Conservation (phyloP, 768 basidiomycete species). For the Leccinellum luteum region DNA sequence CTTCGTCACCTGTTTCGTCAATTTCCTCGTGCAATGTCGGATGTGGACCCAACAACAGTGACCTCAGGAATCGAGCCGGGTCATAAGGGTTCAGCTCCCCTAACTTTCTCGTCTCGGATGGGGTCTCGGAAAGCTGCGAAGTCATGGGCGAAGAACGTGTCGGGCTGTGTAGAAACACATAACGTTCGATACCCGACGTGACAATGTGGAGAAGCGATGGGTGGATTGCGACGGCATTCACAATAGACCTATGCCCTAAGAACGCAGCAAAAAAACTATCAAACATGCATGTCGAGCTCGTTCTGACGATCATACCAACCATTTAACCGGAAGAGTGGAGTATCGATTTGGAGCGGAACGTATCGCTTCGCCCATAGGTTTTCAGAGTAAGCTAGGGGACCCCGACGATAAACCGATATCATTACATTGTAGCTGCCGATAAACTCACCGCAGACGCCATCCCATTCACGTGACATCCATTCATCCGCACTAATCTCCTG, state of each 20-base stretch:
- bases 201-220: conserved; percentile 64
- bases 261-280: conserved; percentile 5
- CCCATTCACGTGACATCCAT: conserved; percentile 40
- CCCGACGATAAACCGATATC: conserved; percentile 8
- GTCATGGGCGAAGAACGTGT: conserved; percentile 53
- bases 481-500: conserved; percentile 42
- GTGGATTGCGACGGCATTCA: conserved; percentile 73
- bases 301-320: conserved; percentile 38
- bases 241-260: conserved; percentile 71
- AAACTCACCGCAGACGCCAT: conserved; percentile 30
- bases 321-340: conserved; percentile 57
- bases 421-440: conserved; percentile 9
- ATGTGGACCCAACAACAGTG: conserved; percentile 30
- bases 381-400: conserved; percentile 45
- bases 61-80: conserved; percentile 36
- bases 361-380: conserved; percentile 40
- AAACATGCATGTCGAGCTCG: neutral
- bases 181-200: conserved; percentile 73
- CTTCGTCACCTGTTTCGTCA: conserved; percentile 40
- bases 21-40: conserved; percentile 28
- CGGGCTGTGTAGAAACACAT: conserved; percentile 67
- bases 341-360: conserved; percentile 60
- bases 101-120: conserved; percentile 46
- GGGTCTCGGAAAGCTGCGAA: conserved; percentile 44
- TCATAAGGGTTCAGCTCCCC: conserved; percentile 36